Base-by-base conservation (phyloP, 148 eudicot species). In the Rhododendron vialii region DNA sequence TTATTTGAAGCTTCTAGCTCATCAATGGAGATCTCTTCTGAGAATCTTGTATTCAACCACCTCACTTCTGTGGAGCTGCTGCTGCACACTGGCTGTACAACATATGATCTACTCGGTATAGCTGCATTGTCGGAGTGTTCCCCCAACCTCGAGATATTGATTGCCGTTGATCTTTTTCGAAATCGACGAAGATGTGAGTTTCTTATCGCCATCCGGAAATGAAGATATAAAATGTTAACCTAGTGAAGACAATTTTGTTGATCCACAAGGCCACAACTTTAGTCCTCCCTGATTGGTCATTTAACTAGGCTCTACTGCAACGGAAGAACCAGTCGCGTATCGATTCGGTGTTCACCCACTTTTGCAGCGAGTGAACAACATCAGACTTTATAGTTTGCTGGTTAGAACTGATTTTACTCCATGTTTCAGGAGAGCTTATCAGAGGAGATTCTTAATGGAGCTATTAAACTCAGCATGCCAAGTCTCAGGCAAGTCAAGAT, bases 401-500 rank as follows among this genome's bases (percentile, higher is more conserved):
- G 43, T 41, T 41, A 12, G 1, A 14, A 69, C 18, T 69, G 51
- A n/a, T 26, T 50, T 80, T 80, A 6, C 30, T 80, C 33, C 4
- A n/a, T 26, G 5, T 47, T 80, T n/a, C 82, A 50, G 63, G 82
- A 80, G 82, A 51, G 18, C 20, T 48, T 50, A 80, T 14, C 61
- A 50, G 12, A 80, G 82, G 63, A 80, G 63, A 35, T 48, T 50
- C 59, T 80, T n/a, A 50, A 80, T 38, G 12, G 55, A 80, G 63
- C 61, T 6, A 14, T 80, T 28, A 50, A 51, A 26, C 50, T 80
- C 12, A 80, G 82, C 61, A 28, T 80, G 61, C 82, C 82, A 14
- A 80, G 82, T 80, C 82, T 80, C 59, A 80, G 4, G 24, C 63
- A 12, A 80, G 35, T 80, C 61, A 51, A n/a, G 82, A 50, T 80